Evolutionary conservation across 495 filamentous ascomycete genomes (phyloP), one percentile per base, ranked within the genome.

Genomic region (Tuber magnatum): DNA sequence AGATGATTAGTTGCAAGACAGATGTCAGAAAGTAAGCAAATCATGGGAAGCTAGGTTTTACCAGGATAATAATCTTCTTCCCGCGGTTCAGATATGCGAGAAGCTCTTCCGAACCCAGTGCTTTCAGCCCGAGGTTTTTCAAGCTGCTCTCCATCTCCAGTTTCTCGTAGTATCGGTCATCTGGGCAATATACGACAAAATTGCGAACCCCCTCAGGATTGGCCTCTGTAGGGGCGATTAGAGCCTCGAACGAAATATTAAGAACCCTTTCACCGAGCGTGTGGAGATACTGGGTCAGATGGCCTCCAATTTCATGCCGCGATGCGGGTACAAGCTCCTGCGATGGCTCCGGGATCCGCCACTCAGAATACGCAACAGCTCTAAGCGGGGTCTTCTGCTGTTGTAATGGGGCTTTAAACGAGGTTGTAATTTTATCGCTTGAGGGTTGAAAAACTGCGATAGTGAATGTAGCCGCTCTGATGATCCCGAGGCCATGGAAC

Each of bases 381-480:
- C 81, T 75, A 28, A 82, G 81, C 44, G 75, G n/a, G 39, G 81
- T 77, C 43, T 81, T 77, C 3, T 70, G 68, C 74, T 77, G 73
- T 39, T 82, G 80, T 51, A 78, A 71, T 9, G 80, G 81, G 51
- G 75, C 72, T 75, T 80, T 80, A 48, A 82, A 82, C n/a, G 81
- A 73, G 20, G 69, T 44, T 24, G 77, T 78, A 20, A 82, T 75
- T 38, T 80, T 77, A 18, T 82, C 78, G 40, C 76, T 82, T 20
- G 78, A 78, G 0, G 81, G 80, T 44, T 80, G 80, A 69, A 82
- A 82, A n/a, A 82, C 44, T 4, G 80, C 77, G 42, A 82, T 56
- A 44, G 81, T 80, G 44, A 82, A 82, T n/a, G 71, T 74, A 20
- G 74, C 75, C 48, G 80, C 77, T 28, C 80, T 71, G 46, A 82